Percentiles rank a stretch among this genome's conserved stretches.
Conservation (phyloP, 371 early-diverging fungal species). For the Mucor mucedo region DNA sequence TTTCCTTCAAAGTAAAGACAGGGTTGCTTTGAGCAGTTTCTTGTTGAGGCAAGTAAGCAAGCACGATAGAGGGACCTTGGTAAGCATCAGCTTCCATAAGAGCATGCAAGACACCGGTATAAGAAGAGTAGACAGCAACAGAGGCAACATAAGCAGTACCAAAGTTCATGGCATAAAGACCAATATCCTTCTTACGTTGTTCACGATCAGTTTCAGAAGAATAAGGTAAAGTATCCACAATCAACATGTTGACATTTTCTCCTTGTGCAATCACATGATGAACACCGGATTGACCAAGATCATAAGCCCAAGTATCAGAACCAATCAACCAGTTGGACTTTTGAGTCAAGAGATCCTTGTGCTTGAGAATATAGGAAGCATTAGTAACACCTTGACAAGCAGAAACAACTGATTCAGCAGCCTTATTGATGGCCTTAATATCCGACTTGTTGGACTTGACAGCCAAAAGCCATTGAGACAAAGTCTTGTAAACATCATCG, state of each 20-base stretch:
- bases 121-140: conserved; percentile 83
- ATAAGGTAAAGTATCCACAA: conserved; percentile 85
- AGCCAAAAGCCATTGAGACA: conserved; percentile 73
- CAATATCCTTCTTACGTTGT: conserved; percentile 91
- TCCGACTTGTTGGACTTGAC: conserved; percentile 60
- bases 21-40: conserved; percentile 36
- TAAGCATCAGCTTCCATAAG: conserved; percentile 89
- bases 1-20: conserved; percentile 81
- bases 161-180: conserved; percentile 94
- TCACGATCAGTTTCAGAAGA: conserved; percentile 61
- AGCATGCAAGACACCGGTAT: conserved; percentile 86
- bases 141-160: conserved; percentile 89
- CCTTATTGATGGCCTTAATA: conserved; percentile 45
- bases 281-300: conserved; percentile 86
- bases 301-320: conserved; percentile 86
- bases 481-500: conserved; percentile 58
- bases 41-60: conserved; percentile 82
- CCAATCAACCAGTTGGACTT: conserved; percentile 89
- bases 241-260: conserved; percentile 86
- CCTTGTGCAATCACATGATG: conserved; percentile 88
- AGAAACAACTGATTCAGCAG: conserved; percentile 41
- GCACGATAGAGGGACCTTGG: conserved; percentile 88
- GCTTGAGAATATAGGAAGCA: conserved; percentile 38
- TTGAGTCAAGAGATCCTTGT: conserved; percentile 50
- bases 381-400: conserved; percentile 34